Conservation (phyloP, 2,329 filamentous ascomycete genomes). For the Zasmidium angulare region DNA sequence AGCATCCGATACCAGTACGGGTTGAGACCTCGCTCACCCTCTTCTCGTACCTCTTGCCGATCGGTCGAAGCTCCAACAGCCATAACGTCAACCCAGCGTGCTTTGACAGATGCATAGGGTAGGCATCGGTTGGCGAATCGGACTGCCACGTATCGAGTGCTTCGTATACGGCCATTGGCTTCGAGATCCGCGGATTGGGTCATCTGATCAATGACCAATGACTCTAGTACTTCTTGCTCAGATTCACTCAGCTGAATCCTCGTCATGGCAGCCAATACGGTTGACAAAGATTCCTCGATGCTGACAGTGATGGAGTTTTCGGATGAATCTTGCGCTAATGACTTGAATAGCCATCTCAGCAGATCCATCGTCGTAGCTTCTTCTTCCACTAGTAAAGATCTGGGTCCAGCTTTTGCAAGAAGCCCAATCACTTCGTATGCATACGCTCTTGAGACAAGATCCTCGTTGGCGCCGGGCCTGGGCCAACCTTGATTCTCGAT, state of each 20-base stretch:
- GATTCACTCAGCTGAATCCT: constrained; percentile 42
- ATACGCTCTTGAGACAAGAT: constrained; percentile 68
- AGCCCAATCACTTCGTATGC: constrained; percentile 91
- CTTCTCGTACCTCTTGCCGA: constrained; percentile 80
- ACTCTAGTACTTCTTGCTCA: constrained; percentile 47
- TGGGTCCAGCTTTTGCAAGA: constrained; percentile 65
- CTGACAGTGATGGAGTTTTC: constrained; percentile 75
- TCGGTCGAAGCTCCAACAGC: constrained; percentile 70
- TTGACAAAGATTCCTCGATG: constrained; percentile 85
- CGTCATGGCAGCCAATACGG: constrained; percentile 63
- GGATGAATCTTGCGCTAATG: constrained; percentile 75
- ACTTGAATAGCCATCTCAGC: constrained; percentile 78
- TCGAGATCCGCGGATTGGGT: constrained; percentile 33
- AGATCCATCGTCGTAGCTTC: constrained; percentile 50
- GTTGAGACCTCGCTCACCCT: constrained; percentile 85
- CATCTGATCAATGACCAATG: constrained; percentile 64
- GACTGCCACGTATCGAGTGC: constrained; percentile 76
- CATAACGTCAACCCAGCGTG: constrained; percentile 84
- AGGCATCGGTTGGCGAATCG: constrained; percentile 90
- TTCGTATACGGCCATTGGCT: constrained; percentile 48
- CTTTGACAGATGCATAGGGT: constrained; percentile 73
- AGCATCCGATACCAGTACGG: constrained; percentile 69
- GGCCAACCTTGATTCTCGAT: constrained; percentile 85
- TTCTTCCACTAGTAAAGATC: constrained; percentile 52
- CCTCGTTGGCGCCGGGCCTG: constrained; percentile 54